Percentiles rank a stretch among this genome's conserved stretches.
Conservation (phyloP, 176 grass and related monocot genomes). For the Lolium perenne region DNA sequence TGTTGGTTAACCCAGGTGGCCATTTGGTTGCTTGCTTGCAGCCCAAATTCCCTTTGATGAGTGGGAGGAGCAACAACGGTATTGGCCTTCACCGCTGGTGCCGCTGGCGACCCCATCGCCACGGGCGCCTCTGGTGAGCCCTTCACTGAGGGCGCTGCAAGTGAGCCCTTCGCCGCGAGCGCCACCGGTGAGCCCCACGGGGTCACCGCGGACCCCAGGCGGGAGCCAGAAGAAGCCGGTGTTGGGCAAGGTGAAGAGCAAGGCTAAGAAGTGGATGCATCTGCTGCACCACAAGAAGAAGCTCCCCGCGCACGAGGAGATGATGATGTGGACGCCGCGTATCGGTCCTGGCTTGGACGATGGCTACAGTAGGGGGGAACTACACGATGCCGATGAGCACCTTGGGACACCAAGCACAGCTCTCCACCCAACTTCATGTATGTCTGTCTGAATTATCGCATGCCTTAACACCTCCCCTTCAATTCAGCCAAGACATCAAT, state of each 20-base stretch:
- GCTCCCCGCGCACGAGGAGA: constrained; percentile 40
- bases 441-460: constrained; percentile 1
- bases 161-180: constrained; percentile 46
- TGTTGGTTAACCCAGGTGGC: not conserved
- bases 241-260: constrained; percentile 72
- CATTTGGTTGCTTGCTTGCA: constrained; percentile 19
- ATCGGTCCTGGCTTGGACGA: constrained; percentile 40
- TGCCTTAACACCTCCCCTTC: constrained; percentile 12
- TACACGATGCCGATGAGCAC: not conserved
- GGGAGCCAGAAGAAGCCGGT: constrained; percentile 66
- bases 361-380: constrained; percentile 20
- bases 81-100: constrained; percentile 49
- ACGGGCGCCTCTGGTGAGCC: constrained; percentile 48
- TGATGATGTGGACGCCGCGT: constrained; percentile 65
- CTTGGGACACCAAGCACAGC: constrained; percentile 39
- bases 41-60: constrained; percentile 49
- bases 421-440: constrained; percentile 35
- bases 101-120: constrained; percentile 32
- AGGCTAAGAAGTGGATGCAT: constrained; percentile 78
- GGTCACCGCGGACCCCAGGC: constrained; percentile 47
- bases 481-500: constrained; percentile 33
- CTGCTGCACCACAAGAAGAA: constrained; percentile 73
- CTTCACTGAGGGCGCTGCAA: constrained; percentile 32
- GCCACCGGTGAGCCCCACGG: constrained; percentile 46
- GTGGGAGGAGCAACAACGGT: constrained; percentile 59